Evolutionary conservation across 345 rosid genomes (phyloP).

Genomic region (Hypericum perforatum): DNA sequence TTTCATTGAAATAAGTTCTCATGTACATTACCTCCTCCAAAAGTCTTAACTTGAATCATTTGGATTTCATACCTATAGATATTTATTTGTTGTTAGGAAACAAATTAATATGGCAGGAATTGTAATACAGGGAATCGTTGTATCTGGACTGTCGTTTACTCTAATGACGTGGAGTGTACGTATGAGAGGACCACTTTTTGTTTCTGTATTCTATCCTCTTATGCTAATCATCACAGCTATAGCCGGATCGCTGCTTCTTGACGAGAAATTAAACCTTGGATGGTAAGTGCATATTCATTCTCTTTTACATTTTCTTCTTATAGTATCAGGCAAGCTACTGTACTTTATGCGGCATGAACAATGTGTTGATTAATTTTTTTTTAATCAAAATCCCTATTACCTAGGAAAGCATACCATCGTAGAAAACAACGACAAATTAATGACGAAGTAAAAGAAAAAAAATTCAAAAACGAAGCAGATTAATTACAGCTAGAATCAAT

Average conservation of each 20-base stretch:
- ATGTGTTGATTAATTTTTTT: not conserved
- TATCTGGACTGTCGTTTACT: constrained; percentile 25
- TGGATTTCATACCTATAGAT: no score
- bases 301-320: not conserved
- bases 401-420: no score
- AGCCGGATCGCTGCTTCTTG: constrained; percentile 28
- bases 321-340: not conserved
- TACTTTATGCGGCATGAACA: not conserved
- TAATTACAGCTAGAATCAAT: no score
- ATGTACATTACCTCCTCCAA: no score
- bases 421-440: no score
- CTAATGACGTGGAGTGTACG: constrained; percentile 32
- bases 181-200: constrained; percentile 38
- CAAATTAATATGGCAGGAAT: no score
- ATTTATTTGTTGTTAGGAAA: no score
- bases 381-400: no score
- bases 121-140: constrained; percentile 16
- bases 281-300: constrained; percentile 19
- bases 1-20: no score
- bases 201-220: constrained; percentile 35
- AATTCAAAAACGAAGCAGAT: no score
- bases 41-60: no score
- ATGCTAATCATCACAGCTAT: constrained; percentile 35
- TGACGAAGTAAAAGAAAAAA: no score
- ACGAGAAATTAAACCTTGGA: constrained; percentile 37